phyloP scores from a whole-genome alignment of 2,329 filamentous ascomycete species.

The Triangularia setosa region DNA sequence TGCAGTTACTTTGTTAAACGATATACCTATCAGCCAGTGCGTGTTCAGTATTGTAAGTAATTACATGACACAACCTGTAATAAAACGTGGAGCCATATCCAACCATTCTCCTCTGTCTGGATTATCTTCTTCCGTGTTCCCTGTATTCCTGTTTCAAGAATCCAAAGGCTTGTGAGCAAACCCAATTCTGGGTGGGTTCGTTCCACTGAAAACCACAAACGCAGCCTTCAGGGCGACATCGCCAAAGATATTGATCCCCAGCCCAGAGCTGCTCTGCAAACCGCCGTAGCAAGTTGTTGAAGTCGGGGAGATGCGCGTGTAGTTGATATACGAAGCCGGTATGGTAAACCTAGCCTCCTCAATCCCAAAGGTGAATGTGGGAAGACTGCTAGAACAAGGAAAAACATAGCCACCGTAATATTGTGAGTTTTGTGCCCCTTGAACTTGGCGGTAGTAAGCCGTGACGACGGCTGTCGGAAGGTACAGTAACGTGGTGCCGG shows the following conservation, averaged over 20 bases:
- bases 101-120: neutral
- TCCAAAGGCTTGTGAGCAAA: conserved; percentile 26
- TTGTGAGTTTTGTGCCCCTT: conserved; percentile 36
- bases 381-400: conserved; percentile 46
- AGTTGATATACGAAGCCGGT: conserved; percentile 42
- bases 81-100: too few relatives aligned
- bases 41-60: too few relatives aligned
- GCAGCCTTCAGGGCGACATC: conserved; percentile 28
- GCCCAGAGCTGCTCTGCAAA: conserved; percentile 44
- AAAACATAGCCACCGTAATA: conserved; percentile 49
- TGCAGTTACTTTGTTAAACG: too few relatives aligned
- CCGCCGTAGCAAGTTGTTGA: conserved; percentile 57
- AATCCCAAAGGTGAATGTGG: conserved; percentile 48
- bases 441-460: conserved; percentile 49
- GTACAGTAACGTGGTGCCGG: conserved; percentile 55
- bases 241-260: conserved; percentile 29
- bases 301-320: conserved; percentile 16
- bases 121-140: neutral
- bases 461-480: conserved; percentile 43
- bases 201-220: conserved; percentile 27
- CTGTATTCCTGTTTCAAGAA: neutral
- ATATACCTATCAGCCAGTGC: too few relatives aligned
- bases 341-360: conserved; percentile 45
- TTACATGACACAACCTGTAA: too few relatives aligned
- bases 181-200: conserved; percentile 20